phyloP scores from a whole-genome alignment of 2,329 filamentous ascomycete genomes.

The Fusarium veterinarium region DNA sequence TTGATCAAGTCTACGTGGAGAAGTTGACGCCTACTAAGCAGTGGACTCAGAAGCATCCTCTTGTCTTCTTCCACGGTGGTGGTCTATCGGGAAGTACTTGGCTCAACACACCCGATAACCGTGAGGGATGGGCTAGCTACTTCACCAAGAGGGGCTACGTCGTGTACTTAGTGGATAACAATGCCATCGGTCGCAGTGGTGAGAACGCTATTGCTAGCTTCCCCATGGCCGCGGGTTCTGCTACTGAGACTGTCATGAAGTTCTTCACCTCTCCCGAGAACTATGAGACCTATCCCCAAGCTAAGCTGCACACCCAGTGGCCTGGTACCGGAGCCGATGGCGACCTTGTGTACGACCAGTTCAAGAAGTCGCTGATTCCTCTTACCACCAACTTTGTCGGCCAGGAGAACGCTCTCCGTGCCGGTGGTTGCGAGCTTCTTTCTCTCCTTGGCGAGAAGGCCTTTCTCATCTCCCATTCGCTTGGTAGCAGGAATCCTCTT shows the following conservation, averaged over 20 bases:
- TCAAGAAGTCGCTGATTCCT: constrained; percentile 34
- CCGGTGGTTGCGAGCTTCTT: constrained; percentile 31
- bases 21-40: constrained; percentile 12
- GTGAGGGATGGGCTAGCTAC: constrained; percentile 35
- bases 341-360: constrained; percentile 26
- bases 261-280: constrained; percentile 30
- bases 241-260: constrained; percentile 23
- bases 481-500: constrained; percentile 26
- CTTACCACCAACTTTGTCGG: constrained; percentile 25
- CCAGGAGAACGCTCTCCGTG: constrained; percentile 28
- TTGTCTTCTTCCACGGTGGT: constrained; percentile 37
- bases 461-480: constrained; percentile 36
- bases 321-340: constrained; percentile 26
- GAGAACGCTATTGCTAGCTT: constrained; percentile 11
- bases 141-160: constrained; percentile 25
- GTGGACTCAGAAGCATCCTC: constrained; percentile 13
- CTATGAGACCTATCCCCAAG: constrained; percentile 26
- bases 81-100: constrained; percentile 33
- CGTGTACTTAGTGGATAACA: constrained; percentile 30
- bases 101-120: constrained; percentile 33
- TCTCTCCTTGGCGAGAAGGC: constrained; percentile 30
- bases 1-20: constrained; percentile 37
- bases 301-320: constrained; percentile 33
- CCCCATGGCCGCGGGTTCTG: constrained; percentile 13
- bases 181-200: constrained; percentile 15